phyloP scores from a whole-genome alignment of 2,329 filamentous ascomycete species.

The Aspergillus sp. region DNA sequence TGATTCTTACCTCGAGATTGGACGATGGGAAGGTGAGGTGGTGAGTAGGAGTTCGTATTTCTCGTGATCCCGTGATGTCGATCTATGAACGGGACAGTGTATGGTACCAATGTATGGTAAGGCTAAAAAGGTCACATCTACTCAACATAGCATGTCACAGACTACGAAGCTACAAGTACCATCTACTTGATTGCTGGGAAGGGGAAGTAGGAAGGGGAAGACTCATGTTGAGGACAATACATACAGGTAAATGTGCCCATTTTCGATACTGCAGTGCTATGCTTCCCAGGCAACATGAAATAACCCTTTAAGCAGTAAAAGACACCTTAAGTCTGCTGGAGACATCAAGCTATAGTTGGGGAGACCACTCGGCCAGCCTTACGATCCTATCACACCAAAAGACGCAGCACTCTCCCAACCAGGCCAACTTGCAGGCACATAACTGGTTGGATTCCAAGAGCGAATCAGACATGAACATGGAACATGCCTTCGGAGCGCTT shows the following conservation, averaged over 20 bases:
- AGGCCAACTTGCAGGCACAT: background rate
- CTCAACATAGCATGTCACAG: background rate
- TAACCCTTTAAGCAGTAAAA: too few relatives aligned
- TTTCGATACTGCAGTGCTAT: too few relatives aligned
- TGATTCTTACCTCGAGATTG: background rate
- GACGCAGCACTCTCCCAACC: background rate
- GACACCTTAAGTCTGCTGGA: too few relatives aligned
- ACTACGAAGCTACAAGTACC: too few relatives aligned
- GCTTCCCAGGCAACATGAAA: too few relatives aligned
- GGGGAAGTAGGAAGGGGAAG: too few relatives aligned
- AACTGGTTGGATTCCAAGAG: background rate
- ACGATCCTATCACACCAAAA: too few relatives aligned
- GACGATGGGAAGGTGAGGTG: background rate
- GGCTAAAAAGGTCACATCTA: background rate
- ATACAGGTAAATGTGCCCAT: too few relatives aligned
- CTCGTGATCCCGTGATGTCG: background rate
- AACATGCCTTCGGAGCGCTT: background rate
- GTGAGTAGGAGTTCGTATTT: background rate
- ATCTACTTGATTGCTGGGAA: too few relatives aligned
- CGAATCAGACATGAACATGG: background rate
- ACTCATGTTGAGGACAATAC: too few relatives aligned
- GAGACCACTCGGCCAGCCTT: background rate
- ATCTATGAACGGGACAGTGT: background rate
- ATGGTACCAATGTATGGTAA: background rate
- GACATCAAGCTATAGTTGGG: too few relatives aligned